A percentile compares a stretch with the other conserved stretches of the same genome.
These are phyloP conservation scores for Raffaelea deltoideospora DNA, from an alignment of 2,329 filamentous ascomycete species.

Conservation along the genomic window DNA sequence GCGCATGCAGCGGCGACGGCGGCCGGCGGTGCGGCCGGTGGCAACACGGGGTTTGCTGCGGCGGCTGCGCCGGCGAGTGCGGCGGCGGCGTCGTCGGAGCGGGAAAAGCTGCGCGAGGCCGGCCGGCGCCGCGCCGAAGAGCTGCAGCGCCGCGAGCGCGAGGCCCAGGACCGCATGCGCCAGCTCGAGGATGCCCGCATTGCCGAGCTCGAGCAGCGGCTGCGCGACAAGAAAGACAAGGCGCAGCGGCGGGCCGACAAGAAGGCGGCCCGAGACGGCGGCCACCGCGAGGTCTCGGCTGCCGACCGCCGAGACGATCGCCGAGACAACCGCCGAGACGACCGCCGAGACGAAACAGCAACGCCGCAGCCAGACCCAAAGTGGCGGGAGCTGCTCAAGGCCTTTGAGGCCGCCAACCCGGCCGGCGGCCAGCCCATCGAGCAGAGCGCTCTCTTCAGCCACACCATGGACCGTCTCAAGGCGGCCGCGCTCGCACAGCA, in stretches of 20 bases:
- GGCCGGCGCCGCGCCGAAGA: slow-evolving; percentile 23
- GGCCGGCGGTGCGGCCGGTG: slow-evolving; percentile 18
- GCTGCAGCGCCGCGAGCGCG: slow-evolving; percentile 23
- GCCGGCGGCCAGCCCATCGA: slow-evolving; percentile 2
- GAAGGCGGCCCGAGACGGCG: slow-evolving; percentile 14
- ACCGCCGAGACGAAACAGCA: slow-evolving; percentile 6
- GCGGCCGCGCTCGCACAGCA: slow-evolving; percentile 6
- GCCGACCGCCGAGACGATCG: slow-evolving; percentile 1
- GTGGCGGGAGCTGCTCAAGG: slow-evolving; percentile 7
- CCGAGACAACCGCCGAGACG: slow-evolving; percentile 2
- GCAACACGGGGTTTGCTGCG: background rate
- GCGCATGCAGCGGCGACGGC: slow-evolving; percentile 25
- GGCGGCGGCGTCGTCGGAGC: slow-evolving; percentile 11
- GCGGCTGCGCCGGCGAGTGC: slow-evolving; percentile 1
- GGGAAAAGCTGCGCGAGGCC: slow-evolving; percentile 17
- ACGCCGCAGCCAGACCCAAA: slow-evolving; percentile 2
- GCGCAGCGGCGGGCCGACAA: slow-evolving; percentile 23
- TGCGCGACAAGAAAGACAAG: slow-evolving; percentile 25
- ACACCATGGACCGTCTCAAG: slow-evolving; percentile 9
- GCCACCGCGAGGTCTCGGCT: no score
- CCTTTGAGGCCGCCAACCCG: background rate
- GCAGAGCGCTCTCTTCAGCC: slow-evolving; percentile 7
- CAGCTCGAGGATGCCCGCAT: slow-evolving; percentile 24
- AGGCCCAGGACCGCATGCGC: slow-evolving; percentile 25
- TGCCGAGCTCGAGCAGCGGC: slow-evolving; percentile 26